Evolutionary conservation across 2,329 filamentous ascomycete species (phyloP).

Genomic region (Diaporthe batatas): DNA sequence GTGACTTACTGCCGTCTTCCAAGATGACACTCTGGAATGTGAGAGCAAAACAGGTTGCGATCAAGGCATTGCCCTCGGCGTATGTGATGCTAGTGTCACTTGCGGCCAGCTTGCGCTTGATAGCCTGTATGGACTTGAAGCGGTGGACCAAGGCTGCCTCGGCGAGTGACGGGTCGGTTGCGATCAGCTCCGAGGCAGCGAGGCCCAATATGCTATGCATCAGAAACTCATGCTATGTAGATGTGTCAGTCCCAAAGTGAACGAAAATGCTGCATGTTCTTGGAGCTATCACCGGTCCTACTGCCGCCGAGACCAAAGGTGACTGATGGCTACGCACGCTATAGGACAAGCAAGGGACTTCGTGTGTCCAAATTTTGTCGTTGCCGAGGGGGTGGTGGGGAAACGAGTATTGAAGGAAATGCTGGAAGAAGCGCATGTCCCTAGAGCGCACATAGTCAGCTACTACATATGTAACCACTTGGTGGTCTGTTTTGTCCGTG

Average conservation of each 20-base stretch:
- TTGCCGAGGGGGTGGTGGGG: slow-evolving; percentile 75
- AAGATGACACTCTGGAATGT: slow-evolving; percentile 71
- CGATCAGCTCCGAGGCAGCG: slow-evolving; percentile 74
- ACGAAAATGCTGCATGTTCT: slow-evolving; percentile 6
- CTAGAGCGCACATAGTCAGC: neutral
- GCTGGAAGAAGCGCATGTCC: slow-evolving; percentile 78
- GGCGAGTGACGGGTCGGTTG: slow-evolving; percentile 63
- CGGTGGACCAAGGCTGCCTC: slow-evolving; percentile 74
- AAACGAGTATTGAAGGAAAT: slow-evolving; percentile 72
- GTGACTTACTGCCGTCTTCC: slow-evolving; percentile 59
- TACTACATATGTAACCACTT: neutral
- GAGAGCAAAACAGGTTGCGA: slow-evolving; percentile 71
- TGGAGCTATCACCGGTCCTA: neutral
- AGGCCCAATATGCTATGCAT: slow-evolving; percentile 80
- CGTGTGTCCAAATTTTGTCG: slow-evolving; percentile 75
- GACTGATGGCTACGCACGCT: slow-evolving; percentile 59
- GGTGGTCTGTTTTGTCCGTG: neutral
- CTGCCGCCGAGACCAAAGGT: slow-evolving; percentile 2
- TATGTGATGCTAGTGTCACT: slow-evolving; percentile 49
- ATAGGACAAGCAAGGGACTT: slow-evolving; percentile 76
- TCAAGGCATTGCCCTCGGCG: slow-evolving; percentile 68
- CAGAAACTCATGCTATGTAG: slow-evolving; percentile 70
- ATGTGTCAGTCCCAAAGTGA: slow-evolving; percentile 24
- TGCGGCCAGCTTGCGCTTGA: slow-evolving; percentile 67
- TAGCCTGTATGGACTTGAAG: slow-evolving; percentile 73